phyloP scores from a whole-genome alignment of 176 grass and related monocot species.

The Carex kokanica region DNA sequence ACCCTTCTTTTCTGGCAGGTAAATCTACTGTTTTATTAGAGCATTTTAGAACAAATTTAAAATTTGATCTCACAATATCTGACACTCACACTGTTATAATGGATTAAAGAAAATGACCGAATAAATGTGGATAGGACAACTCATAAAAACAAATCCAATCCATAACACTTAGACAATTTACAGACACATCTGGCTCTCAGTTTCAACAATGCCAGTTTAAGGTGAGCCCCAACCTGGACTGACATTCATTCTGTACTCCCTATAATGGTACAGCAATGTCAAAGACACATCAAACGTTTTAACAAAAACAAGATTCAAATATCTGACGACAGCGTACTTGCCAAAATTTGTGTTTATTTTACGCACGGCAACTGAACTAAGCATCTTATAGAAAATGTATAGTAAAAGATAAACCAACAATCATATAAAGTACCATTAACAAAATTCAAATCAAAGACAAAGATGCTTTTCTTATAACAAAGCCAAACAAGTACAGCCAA shows the following conservation, averaged over 20 bases:
- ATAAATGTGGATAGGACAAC: background rate
- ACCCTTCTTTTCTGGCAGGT: background rate
- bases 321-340: background rate
- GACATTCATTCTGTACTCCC: too few species aligned
- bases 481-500: background rate
- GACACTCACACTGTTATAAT: background rate
- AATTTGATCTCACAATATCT: background rate
- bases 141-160: background rate
- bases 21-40: background rate
- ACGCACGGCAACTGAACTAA: background rate
- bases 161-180: background rate
- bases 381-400: background rate
- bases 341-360: background rate
- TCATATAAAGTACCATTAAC: background rate
- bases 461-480: background rate
- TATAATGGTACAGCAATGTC: too few species aligned
- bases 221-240: too few species aligned
- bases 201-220: background rate
- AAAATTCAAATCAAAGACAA: background rate
- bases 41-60: background rate
- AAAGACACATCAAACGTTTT: too few species aligned
- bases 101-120: too few species aligned
- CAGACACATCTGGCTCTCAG: background rate
- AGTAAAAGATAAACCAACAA: background rate
- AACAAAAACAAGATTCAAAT: background rate